Evolutionary conservation across 805 yeast genomes (phyloP).

Genomic region (Candida coleopterorum): DNA sequence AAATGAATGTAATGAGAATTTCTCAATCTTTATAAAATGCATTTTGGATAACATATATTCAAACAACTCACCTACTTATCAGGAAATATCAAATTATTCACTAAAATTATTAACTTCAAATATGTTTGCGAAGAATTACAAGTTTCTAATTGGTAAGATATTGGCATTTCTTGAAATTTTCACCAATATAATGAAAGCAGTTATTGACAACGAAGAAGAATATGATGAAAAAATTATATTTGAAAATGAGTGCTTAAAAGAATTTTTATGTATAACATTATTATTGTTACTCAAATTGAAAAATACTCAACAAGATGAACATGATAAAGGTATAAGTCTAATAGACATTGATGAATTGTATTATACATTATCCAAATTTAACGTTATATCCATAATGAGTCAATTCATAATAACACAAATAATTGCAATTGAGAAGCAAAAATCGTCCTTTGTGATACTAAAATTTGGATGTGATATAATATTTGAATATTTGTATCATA

Average conservation of each 20-base stretch:
- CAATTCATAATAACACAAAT: conserved; percentile 28
- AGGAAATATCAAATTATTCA: conserved; percentile 28
- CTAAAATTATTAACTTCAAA: conserved; percentile 33
- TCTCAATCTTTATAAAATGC: conserved; percentile 29
- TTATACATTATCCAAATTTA: conserved; percentile 17
- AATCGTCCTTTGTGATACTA: conserved; percentile 27
- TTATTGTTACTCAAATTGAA: conserved; percentile 30
- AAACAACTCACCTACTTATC: conserved; percentile 20
- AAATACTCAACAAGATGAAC: conserved; percentile 12
- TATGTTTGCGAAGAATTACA: conserved; percentile 32
- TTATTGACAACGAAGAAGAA: background rate
- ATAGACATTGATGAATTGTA: conserved; percentile 16
- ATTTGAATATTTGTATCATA: conserved; percentile 36
- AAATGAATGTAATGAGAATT: conserved; percentile 34
- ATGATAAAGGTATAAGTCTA: conserved; percentile 11
- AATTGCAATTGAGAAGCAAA: conserved; percentile 12
- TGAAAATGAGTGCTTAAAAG: conserved; percentile 24
- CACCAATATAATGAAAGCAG: conserved; percentile 11
- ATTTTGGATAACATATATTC: conserved; percentile 27
- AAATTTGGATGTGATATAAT: conserved; percentile 37
- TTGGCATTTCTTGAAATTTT: conserved; percentile 28
- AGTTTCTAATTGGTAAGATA: conserved; percentile 34
- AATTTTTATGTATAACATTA: conserved; percentile 30
- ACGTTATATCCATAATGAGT: conserved; percentile 25
- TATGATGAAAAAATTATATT: conserved; percentile 10